phyloP scores from a whole-genome alignment of 371 early-diverging fungal genomes.

The Fennellomyces sp. region DNA sequence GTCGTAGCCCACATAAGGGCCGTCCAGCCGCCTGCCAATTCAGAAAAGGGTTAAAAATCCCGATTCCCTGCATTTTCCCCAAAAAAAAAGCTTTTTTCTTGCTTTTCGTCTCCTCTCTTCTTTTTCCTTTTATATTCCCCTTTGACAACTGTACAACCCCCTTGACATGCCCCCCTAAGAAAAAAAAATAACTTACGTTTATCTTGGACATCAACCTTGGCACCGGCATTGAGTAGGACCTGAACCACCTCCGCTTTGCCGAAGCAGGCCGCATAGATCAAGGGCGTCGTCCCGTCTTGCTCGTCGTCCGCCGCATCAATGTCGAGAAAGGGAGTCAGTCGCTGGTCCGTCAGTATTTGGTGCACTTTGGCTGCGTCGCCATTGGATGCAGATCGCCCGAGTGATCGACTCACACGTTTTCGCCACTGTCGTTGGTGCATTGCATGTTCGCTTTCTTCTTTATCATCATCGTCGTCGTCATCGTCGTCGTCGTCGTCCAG shows the following conservation, averaged over 20 bases:
- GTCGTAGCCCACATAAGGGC: slow-evolving; percentile 93
- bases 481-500: slow-evolving; percentile 12
- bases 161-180: neutral
- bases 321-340: slow-evolving; percentile 63
- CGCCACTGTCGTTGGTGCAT: slow-evolving; percentile 22
- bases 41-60: no score
- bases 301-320: slow-evolving; percentile 72
- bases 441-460: slow-evolving; percentile 7
- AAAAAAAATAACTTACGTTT: slow-evolving; percentile 53
- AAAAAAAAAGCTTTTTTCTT: slow-evolving; percentile 9
- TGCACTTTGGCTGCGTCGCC: slow-evolving; percentile 92
- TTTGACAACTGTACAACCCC: slow-evolving; percentile 2
- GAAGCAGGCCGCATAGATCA: slow-evolving; percentile 86
- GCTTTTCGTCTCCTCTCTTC: neutral
- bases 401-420: slow-evolving; percentile 29
- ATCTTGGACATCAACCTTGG: slow-evolving; percentile 73
- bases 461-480: slow-evolving; percentile 9
- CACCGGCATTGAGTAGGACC: slow-evolving; percentile 71
- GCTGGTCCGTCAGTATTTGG: slow-evolving; percentile 56
- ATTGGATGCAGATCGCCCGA: slow-evolving; percentile 68
- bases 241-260: slow-evolving; percentile 69
- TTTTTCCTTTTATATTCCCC: neutral
- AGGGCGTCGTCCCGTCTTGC: slow-evolving; percentile 72
- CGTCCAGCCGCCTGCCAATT: slow-evolving; percentile 83
- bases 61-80: no score